phyloP scores from a whole-genome alignment of 352 stramenopile genomes.

The Phytophthora vignae region DNA sequence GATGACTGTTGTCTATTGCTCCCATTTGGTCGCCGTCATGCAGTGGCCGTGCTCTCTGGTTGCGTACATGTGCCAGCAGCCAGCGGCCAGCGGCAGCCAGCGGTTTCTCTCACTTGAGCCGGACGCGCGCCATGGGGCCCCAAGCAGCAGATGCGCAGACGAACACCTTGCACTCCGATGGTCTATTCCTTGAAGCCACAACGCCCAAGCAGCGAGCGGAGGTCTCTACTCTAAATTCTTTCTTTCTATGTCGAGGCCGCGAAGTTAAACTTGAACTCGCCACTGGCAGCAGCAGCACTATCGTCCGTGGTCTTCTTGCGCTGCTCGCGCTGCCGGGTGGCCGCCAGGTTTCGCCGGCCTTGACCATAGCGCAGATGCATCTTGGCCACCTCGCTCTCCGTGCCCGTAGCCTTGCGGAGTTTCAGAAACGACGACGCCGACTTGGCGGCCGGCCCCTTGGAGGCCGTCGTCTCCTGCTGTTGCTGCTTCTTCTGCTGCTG shows the following conservation, averaged over 20 bases:
- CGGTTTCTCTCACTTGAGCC: not conserved
- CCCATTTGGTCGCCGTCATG: not conserved
- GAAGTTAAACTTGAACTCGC: slow-evolving; percentile 52
- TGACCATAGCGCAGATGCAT: slow-evolving; percentile 79
- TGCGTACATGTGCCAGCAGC: not conserved
- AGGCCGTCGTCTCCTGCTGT: slow-evolving; percentile 17
- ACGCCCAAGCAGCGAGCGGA: slow-evolving; percentile 3
- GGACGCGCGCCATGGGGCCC: not conserved
- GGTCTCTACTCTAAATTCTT: not conserved
- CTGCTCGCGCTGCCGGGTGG: slow-evolving; percentile 57
- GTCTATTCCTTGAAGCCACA: slow-evolving; percentile 11
- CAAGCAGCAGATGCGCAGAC: not conserved
- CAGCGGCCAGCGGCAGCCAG: not conserved
- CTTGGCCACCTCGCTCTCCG: slow-evolving; percentile 71
- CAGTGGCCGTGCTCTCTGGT: not conserved
- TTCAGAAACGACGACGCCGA: slow-evolving; percentile 55
- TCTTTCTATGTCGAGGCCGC: slow-evolving; percentile 12
- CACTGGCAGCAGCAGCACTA: not conserved
- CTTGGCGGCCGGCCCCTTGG: slow-evolving; percentile 2
- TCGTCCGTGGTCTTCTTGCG: slow-evolving; percentile 32
- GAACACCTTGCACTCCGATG: not conserved
- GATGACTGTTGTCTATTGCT: not conserved
- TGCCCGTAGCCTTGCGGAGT: slow-evolving; percentile 66
- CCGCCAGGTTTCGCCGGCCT: slow-evolving; percentile 61
- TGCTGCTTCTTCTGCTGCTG: slow-evolving; percentile 30